phyloP scores from a whole-genome alignment of 1,284 basidiomycete genomes.

The Rhodotorula sp. region DNA sequence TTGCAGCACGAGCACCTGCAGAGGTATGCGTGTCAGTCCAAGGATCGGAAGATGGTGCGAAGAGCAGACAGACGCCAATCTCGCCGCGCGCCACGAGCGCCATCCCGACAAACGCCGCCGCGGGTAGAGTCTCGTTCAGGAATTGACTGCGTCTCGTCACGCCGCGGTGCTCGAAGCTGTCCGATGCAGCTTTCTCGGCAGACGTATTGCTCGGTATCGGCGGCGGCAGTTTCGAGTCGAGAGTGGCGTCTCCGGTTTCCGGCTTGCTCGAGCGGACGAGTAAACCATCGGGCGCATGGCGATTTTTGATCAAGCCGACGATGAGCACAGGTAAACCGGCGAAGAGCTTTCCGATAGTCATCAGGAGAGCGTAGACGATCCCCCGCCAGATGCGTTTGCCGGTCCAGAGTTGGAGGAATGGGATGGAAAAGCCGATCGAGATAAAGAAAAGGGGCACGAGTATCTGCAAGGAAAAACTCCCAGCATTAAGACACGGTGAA shows the following conservation, averaged over 20 bases:
- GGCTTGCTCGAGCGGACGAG: too few species aligned
- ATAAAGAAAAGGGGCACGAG: conserved; percentile 60
- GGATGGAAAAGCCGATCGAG: conserved; percentile 59
- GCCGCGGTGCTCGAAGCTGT: neutral
- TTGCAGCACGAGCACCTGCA: conserved; percentile 45
- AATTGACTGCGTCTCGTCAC: neutral
- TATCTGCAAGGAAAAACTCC: conserved; percentile 47
- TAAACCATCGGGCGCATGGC: neutral
- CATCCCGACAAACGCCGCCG: conserved; percentile 51
- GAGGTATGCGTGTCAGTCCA: conserved; percentile 55
- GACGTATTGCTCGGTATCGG: neutral
- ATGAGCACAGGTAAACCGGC: conserved; percentile 50
- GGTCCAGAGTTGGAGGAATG: conserved; percentile 56
- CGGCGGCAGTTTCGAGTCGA: neutral
- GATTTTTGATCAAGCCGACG: conserved; percentile 29
- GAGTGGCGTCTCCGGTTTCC: neutral
- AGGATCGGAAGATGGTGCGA: conserved; percentile 47
- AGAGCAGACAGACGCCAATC: conserved; percentile 52
- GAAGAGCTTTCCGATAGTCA: conserved; percentile 55
- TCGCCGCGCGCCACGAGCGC: conserved; percentile 59
- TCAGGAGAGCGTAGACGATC: conserved; percentile 55
- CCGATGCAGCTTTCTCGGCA: neutral
- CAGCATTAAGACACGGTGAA: too few species aligned
- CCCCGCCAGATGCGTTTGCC: conserved; percentile 57
- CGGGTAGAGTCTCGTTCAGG: conserved; percentile 9